Conservation (phyloP, 768 basidiomycete genomes). For the Trametes punicea region DNA sequence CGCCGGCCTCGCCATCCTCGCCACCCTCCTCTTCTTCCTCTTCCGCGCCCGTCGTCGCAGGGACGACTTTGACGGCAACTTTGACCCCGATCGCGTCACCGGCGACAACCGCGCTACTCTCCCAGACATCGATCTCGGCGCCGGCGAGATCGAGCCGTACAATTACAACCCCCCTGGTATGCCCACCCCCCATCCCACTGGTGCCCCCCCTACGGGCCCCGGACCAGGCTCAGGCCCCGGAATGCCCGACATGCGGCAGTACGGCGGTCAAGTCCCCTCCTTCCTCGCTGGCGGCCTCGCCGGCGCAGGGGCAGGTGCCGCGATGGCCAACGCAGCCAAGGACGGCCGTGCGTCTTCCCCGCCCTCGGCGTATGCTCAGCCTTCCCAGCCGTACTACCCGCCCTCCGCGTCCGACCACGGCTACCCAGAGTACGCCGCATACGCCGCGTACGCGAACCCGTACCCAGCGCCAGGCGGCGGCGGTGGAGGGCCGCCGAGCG, state of each 20-base stretch:
- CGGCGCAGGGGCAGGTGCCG: constrained; percentile 19
- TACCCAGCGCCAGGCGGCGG: neutral
- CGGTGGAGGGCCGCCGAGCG: too few species aligned
- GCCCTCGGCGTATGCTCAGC: constrained; percentile 22
- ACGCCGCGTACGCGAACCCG: constrained; percentile 18
- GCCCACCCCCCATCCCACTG: neutral
- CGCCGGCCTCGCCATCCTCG: constrained; percentile 27
- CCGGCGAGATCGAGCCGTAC: constrained; percentile 25
- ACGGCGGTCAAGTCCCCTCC: constrained; percentile 20
- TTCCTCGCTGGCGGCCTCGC: constrained; percentile 27
- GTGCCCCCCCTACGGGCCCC: neutral
- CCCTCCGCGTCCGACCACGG: constrained; percentile 21
- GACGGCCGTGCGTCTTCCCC: constrained; percentile 5
- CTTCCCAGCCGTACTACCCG: constrained; percentile 22
- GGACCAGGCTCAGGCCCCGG: constrained; percentile 2
- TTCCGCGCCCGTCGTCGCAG: constrained; percentile 20
- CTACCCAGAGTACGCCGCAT: constrained; percentile 23
- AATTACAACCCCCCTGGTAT: constrained; percentile 18
- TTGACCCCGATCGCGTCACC: constrained; percentile 44
- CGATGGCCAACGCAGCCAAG: neutral
- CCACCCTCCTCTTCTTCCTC: constrained; percentile 26
- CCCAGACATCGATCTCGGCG: constrained; percentile 22
- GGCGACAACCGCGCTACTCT: constrained; percentile 25
- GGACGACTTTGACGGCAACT: constrained; percentile 49
- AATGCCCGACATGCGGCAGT: constrained; percentile 29